A percentile compares a stretch with the other conserved stretches of the same genome.
These are phyloP conservation scores for Dictyostelium intermedium DNA, from an alignment of 78 protist genomes.

Conservation along the genomic window DNA sequence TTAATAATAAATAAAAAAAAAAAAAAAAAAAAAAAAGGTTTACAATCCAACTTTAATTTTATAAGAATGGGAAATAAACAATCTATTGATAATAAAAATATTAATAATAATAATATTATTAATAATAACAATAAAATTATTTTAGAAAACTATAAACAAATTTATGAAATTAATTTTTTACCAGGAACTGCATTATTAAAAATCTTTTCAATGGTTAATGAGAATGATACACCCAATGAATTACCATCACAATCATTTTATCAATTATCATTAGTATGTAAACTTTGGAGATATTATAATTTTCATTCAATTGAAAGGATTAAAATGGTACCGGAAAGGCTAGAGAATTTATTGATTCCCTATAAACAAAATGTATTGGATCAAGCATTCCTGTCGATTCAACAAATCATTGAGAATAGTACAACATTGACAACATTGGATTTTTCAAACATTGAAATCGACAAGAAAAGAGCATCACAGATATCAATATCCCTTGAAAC, in stretches of 20 bases:
- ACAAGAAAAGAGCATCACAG: background rate
- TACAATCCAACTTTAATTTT: background rate
- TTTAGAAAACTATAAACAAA: background rate
- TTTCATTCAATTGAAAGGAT: background rate
- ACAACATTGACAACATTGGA: background rate
- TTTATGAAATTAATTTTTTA: background rate
- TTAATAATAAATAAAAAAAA: background rate
- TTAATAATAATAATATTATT: background rate
- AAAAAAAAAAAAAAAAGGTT: background rate
- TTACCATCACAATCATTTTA: constrained; percentile 32
- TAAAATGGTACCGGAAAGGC: constrained; percentile 25
- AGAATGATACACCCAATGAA: background rate
- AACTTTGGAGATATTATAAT: constrained; percentile 38
- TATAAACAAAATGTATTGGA: constrained; percentile 44
- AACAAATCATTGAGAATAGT: background rate
- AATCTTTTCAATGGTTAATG: background rate
- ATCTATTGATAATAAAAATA: background rate
- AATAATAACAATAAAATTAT: background rate
- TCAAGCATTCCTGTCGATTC: constrained; percentile 10
- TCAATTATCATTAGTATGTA: constrained; percentile 28
- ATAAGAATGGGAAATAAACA: constrained; percentile 27
- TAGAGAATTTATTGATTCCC: constrained; percentile 33
- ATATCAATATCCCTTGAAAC: background rate
- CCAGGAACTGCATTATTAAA: constrained; percentile 21
- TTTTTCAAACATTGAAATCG: constrained; percentile 46